phyloP scores from a whole-genome alignment of 2,329 filamentous ascomycete species.

The Phialemoniopsis sp. region DNA sequence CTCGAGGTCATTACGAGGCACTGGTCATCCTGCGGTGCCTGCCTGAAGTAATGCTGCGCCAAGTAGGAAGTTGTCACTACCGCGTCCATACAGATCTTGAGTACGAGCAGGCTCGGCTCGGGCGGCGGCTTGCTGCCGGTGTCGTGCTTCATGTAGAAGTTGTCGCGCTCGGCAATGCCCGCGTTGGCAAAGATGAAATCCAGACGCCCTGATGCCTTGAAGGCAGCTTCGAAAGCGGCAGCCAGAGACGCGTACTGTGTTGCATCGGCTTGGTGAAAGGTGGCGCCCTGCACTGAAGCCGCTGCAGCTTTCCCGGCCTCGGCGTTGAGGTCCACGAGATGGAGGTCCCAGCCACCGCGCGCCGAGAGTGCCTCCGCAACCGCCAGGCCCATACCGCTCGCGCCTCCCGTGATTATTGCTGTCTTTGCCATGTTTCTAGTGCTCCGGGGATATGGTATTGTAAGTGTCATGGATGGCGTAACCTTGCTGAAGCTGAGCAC shows the following conservation, averaged over 20 bases:
- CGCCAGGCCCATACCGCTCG: conserved; percentile 14
- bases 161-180: not conserved
- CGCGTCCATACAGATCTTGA: conserved; percentile 28
- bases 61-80: conserved; percentile 31
- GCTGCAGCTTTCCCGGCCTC: conserved; percentile 6
- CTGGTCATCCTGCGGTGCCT: conserved; percentile 12
- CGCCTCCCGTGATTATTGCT: conserved; percentile 14
- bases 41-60: conserved; percentile 34
- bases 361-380: conserved; percentile 10
- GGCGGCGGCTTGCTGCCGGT: conserved; percentile 9
- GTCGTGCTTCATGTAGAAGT: too few relatives aligned
- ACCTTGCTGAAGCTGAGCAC: too few relatives aligned
- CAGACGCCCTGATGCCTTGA: conserved; percentile 1
- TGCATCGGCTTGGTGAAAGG: conserved; percentile 6
- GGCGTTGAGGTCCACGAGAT: conserved; percentile 14
- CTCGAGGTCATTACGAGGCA: conserved; percentile 24
- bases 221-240: conserved; percentile 2
- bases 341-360: conserved; percentile 8
- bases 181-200: conserved; percentile 9
- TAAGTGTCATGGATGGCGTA: too few relatives aligned
- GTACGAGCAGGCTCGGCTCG: conserved; percentile 17
- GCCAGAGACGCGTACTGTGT: conserved; percentile 5
- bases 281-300: not conserved
- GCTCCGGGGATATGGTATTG: too few relatives aligned
- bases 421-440: conserved; percentile 6